Evolutionary conservation across 2,329 filamentous ascomycete genomes (phyloP).

Genomic region (Fusarium burgessii): DNA sequence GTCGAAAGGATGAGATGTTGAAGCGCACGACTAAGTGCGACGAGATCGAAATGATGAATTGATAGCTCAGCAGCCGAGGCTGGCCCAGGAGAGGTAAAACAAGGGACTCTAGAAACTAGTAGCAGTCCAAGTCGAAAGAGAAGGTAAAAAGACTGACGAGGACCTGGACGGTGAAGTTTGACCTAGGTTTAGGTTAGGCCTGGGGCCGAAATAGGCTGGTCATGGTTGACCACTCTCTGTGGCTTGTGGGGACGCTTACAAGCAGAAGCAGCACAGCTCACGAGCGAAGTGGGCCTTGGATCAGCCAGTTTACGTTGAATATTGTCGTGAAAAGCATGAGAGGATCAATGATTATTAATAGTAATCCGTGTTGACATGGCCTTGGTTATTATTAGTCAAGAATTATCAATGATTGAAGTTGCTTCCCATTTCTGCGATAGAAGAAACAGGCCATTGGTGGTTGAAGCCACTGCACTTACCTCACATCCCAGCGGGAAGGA

Average conservation of each 20-base stretch:
- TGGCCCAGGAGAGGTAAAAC: constrained; percentile 23
- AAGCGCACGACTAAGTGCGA: constrained; percentile 5
- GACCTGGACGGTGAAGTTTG: constrained; percentile 47
- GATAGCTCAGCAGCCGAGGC: constrained; percentile 34
- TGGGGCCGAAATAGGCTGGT: constrained; percentile 45
- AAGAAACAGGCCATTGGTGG: constrained; percentile 12
- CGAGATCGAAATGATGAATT: constrained; percentile 22
- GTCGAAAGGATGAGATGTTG: constrained; percentile 26
- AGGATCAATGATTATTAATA: neutral
- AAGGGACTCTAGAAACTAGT: constrained; percentile 29
- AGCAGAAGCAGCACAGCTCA: constrained; percentile 17
- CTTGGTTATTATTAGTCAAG: neutral
- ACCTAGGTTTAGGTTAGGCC: constrained; percentile 34
- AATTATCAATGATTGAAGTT: neutral
- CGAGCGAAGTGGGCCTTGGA: constrained; percentile 30
- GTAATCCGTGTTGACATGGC: neutral
- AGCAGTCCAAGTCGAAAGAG: constrained; percentile 22
- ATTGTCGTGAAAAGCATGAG: neutral
- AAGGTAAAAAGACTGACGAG: constrained; percentile 37
- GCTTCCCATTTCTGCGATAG: neutral
- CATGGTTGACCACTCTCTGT: constrained; percentile 28
- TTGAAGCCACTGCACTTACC: neutral
- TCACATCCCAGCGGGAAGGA: neutral
- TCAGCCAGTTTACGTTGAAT: constrained; percentile 31
- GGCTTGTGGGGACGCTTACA: constrained; percentile 14